phyloP scores from a whole-genome alignment of 2,329 filamentous ascomycete genomes.

The Microcyclosporella mali region DNA sequence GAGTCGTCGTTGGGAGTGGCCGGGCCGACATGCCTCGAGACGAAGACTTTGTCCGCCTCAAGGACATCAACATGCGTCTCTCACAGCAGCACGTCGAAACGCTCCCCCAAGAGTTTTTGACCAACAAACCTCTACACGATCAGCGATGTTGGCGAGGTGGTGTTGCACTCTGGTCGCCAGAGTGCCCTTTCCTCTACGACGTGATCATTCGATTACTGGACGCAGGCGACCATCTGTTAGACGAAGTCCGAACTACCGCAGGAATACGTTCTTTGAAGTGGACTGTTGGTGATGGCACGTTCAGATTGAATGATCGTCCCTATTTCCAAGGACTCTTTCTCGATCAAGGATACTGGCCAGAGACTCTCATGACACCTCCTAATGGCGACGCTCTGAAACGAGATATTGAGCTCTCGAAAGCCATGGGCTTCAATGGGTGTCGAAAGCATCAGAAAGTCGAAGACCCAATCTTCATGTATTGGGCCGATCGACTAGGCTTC shows the following conservation, averaged over 20 bases:
- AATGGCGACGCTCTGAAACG: slow-evolving; percentile 38
- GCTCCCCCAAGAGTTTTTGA: slow-evolving; percentile 35
- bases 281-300: slow-evolving; percentile 52
- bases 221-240: slow-evolving; percentile 37
- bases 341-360: slow-evolving; percentile 60
- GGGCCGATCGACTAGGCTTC: slow-evolving; percentile 55
- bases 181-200: slow-evolving; percentile 53
- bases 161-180: slow-evolving; percentile 58
- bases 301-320: slow-evolving; percentile 53
- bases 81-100: slow-evolving; percentile 37
- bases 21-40: slow-evolving; percentile 45
- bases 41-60: slow-evolving; percentile 42
- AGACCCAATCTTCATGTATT: slow-evolving; percentile 55
- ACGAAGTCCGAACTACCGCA: slow-evolving; percentile 54
- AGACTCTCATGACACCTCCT: slow-evolving; percentile 55
- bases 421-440: slow-evolving; percentile 60
- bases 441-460: slow-evolving; percentile 62
- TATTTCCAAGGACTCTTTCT: slow-evolving; percentile 56
- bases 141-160: slow-evolving; percentile 46
- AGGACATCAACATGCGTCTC: slow-evolving; percentile 45
- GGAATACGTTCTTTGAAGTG: slow-evolving; percentile 58
- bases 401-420: slow-evolving; percentile 53
- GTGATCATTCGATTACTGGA: slow-evolving; percentile 50
- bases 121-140: slow-evolving; percentile 34
- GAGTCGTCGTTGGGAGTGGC: slow-evolving; percentile 42